phyloP scores from a whole-genome alignment of 768 basidiomycete genomes.

The Pisolithus tinctorius region DNA sequence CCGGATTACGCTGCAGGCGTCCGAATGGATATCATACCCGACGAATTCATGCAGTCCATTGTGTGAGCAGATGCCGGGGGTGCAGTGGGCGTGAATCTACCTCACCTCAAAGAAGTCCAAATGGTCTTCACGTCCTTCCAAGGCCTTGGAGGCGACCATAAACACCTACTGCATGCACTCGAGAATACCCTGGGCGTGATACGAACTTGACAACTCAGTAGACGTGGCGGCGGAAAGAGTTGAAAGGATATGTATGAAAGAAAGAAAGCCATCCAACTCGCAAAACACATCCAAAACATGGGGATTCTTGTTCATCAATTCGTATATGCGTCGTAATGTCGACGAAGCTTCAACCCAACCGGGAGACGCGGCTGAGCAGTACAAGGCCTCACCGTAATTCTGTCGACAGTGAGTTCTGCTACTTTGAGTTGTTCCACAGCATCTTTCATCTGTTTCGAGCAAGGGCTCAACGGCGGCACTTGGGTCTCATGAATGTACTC shows the following conservation, averaged over 20 bases:
- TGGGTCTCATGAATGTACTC: slow-evolving; percentile 21
- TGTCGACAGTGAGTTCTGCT: slow-evolving; percentile 38
- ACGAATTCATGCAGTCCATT: slow-evolving; percentile 30
- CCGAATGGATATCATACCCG: slow-evolving; percentile 57
- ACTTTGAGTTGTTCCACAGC: slow-evolving; percentile 64
- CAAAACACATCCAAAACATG: slow-evolving; percentile 71
- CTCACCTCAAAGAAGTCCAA: slow-evolving; percentile 61
- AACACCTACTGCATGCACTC: slow-evolving; percentile 59
- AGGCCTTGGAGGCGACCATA: slow-evolving; percentile 55
- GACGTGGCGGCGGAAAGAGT: slow-evolving; percentile 36
- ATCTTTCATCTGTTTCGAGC: slow-evolving; percentile 53
- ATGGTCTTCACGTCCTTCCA: slow-evolving; percentile 51
- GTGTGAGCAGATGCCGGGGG: slow-evolving; percentile 23
- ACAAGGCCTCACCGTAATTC: slow-evolving; percentile 44
- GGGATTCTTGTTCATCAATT: slow-evolving; percentile 59
- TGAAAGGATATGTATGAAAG: slow-evolving; percentile 66
- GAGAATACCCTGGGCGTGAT: slow-evolving; percentile 35
- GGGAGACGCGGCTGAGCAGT: background rate
- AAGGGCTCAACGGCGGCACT: background rate
- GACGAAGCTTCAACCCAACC: slow-evolving; percentile 18
- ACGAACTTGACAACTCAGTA: slow-evolving; percentile 22
- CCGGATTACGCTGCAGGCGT: slow-evolving; percentile 45
- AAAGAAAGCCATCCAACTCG: slow-evolving; percentile 78
- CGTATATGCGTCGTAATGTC: slow-evolving; percentile 62
- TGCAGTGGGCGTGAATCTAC: slow-evolving; percentile 18